A percentile compares a stretch with the other conserved stretches of the same genome.
Evolutionary conservation across 768 basidiomycete genomes (phyloP).

Genomic region (Trametes maxima): DNA sequence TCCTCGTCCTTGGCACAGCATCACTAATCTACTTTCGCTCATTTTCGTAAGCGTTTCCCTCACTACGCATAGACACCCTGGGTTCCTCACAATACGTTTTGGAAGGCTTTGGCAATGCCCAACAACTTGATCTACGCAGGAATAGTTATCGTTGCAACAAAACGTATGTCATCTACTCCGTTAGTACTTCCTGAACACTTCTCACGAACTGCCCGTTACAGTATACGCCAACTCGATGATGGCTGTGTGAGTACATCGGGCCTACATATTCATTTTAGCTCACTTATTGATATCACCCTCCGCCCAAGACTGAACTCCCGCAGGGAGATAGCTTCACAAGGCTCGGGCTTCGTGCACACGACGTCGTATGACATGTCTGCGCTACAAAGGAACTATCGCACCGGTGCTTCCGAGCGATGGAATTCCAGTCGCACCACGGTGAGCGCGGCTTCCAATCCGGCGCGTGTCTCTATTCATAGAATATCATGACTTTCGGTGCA

Average conservation of each 20-base stretch:
- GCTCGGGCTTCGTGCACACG: not conserved
- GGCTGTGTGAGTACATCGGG: slow-evolving; percentile 10
- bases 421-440: not conserved
- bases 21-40: slow-evolving; percentile 7
- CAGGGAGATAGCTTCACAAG: not conserved
- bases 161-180: not conserved
- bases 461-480: not conserved
- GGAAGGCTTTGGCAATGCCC: slow-evolving; percentile 15
- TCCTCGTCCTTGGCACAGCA: not conserved
- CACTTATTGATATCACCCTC: too few relatives aligned
- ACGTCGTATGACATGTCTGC: not conserved
- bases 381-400: not conserved
- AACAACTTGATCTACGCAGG: slow-evolving; percentile 17
- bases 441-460: not conserved
- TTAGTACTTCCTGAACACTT: too few relatives aligned
- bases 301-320: not conserved
- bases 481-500: not conserved
- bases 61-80: not conserved
- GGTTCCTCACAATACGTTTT: not conserved
- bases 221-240: slow-evolving; percentile 20
- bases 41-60: slow-evolving; percentile 1
- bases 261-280: not conserved
- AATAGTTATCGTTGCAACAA: slow-evolving; percentile 13
- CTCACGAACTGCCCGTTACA: not conserved
- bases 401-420: not conserved